Percentiles rank a stretch among this genome's conserved stretches.
phyloP scores from a whole-genome alignment of 352 stramenopile genomes.

The Phytophthora chlamydospora region DNA sequence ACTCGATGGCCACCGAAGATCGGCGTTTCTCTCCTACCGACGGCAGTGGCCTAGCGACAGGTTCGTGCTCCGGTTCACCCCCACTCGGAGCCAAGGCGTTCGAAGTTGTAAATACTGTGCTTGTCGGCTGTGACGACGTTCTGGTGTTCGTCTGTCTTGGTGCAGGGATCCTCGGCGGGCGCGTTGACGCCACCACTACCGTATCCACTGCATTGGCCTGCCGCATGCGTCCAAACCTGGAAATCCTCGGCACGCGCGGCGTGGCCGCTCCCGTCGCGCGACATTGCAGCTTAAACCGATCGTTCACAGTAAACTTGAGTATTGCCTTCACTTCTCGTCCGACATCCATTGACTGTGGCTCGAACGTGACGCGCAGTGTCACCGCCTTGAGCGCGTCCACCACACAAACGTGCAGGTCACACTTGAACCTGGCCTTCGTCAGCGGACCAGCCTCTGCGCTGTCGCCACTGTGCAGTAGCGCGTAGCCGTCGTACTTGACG shows the following conservation, averaged over 20 bases:
- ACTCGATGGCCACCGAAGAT: conserved; percentile 45
- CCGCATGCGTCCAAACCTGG: conserved; percentile 29
- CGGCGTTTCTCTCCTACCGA: conserved; percentile 40
- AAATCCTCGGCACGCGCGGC: conserved; percentile 28
- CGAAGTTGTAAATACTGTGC: conserved; percentile 10
- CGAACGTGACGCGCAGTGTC: conserved; percentile 68
- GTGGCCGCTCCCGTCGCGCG: conserved; percentile 38
- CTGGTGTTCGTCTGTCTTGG: neutral
- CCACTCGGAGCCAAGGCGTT: conserved; percentile 11
- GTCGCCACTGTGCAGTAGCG: conserved; percentile 30
- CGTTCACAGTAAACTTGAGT: conserved; percentile 74
- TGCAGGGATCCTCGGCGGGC: conserved; percentile 9
- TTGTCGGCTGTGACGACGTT: conserved; percentile 5
- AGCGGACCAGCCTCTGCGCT: conserved; percentile 8
- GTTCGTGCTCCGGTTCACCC: conserved; percentile 23
- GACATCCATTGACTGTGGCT: conserved; percentile 49
- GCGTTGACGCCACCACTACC: conserved; percentile 10
- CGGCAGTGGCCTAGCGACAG: conserved; percentile 11
- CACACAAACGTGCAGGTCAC: conserved; percentile 73
- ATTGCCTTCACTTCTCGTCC: conserved; percentile 45
- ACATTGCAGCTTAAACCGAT: conserved; percentile 61
- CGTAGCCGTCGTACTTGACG: conserved; percentile 76
- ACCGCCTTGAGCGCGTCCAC: conserved; percentile 61
- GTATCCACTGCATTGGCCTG: conserved; percentile 2
- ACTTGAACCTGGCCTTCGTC: conserved; percentile 61